Percentiles rank a stretch among this genome's conserved stretches.
Conservation (phyloP, 208 protist genomes). For the Crithidia acanthocephali region DNA sequence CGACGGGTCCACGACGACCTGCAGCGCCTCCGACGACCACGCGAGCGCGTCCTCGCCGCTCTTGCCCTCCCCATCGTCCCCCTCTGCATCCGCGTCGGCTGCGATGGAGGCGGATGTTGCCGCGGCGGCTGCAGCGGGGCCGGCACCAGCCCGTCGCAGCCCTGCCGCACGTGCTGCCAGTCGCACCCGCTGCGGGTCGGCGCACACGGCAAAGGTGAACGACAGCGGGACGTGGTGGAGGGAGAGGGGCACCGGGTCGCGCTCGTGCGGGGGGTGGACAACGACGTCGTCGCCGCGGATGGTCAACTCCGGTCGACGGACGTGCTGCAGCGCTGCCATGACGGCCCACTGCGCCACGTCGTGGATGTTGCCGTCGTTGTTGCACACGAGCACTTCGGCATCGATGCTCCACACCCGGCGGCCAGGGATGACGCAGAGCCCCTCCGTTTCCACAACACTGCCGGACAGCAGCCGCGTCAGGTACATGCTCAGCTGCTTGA, state of each 20-base stretch:
- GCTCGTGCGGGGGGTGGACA: conserved; percentile 91
- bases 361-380: conserved; percentile 94
- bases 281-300: conserved; percentile 84
- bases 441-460: conserved; percentile 95
- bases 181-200: conserved; percentile 39
- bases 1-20: conserved; percentile 78
- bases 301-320: conserved; percentile 94
- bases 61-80: background rate
- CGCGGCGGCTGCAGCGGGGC: conserved; percentile 1
- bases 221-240: conserved; percentile 95
- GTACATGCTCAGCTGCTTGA: conserved; percentile 71
- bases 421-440: conserved; percentile 95
- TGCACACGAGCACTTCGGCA: conserved; percentile 90
- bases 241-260: conserved; percentile 94
- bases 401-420: conserved; percentile 92
- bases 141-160: conserved; percentile 20
- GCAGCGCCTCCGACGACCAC: conserved; percentile 41
- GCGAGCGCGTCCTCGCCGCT: background rate
- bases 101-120: background rate
- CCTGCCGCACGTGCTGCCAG: conserved; percentile 38
- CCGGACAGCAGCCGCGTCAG: conserved; percentile 90
- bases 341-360: conserved; percentile 91
- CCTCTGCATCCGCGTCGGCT: background rate
- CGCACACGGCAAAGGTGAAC: conserved; percentile 79
- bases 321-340: conserved; percentile 90